phyloP scores from a whole-genome alignment of 1,284 basidiomycete species.

The Cutaneotrichosporon cavernicola region DNA sequence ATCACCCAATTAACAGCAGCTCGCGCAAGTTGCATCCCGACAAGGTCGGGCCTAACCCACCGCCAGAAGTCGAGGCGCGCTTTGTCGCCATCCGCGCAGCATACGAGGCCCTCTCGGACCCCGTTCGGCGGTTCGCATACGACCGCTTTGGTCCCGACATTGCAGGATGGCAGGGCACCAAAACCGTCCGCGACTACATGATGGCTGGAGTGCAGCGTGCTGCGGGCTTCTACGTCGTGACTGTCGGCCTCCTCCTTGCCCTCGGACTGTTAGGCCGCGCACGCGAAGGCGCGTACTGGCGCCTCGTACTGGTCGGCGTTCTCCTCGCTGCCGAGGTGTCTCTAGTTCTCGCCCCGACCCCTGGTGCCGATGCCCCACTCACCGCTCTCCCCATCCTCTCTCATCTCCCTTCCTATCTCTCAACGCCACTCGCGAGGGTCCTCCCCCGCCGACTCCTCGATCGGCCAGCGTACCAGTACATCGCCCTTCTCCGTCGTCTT shows the following conservation, averaged over 20 bases:
- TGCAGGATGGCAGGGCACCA: conserved; percentile 9
- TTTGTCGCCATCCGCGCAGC: conserved; percentile 74
- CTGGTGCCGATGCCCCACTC: conserved; percentile 9
- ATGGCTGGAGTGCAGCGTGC: conserved; percentile 7
- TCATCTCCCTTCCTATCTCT: conserved; percentile 6
- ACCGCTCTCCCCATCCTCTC: conserved; percentile 14
- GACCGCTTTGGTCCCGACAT: conserved; percentile 54
- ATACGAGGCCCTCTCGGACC: conserved; percentile 76
- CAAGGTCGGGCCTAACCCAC: conserved; percentile 61
- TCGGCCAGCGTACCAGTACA: conserved; percentile 37
- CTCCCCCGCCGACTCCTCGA: conserved; percentile 7
- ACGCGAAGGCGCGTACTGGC: conserved; percentile 69
- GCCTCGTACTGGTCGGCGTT: conserved; percentile 64
- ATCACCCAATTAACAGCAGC: conserved; percentile 20
- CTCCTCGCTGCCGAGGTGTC: conserved; percentile 57
- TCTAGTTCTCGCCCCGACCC: conserved; percentile 38
- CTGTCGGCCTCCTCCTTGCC: conserved; percentile 9
- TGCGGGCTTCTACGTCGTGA: conserved; percentile 16
- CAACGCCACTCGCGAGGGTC: conserved; percentile 11
- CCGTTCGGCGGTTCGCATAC: conserved; percentile 77
- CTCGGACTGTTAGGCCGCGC: conserved; percentile 58
- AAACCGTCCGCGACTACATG: conserved; percentile 18
- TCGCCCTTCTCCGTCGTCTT: conserved; percentile 34
- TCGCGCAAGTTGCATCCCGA: conserved; percentile 77
- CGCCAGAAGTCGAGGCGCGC: conserved; percentile 55